A percentile compares a stretch with the other conserved stretches of the same genome.
phyloP scores from a whole-genome alignment of 768 basidiomycete species.

The Phaeotremella skinneri region DNA sequence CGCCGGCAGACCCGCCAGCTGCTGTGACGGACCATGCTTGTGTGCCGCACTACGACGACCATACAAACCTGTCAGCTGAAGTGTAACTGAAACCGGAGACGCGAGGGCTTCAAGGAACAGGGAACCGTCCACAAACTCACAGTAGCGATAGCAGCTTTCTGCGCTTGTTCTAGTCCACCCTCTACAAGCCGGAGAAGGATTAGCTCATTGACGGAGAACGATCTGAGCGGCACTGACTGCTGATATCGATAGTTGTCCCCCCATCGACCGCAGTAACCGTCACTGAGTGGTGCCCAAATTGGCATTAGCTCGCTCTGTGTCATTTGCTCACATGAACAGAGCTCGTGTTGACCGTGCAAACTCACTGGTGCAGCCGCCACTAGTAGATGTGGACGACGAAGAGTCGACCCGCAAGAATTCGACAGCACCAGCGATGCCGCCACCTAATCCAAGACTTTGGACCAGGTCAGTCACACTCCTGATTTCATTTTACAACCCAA shows the following conservation, averaged over 20 bases:
- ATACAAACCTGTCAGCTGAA: neutral
- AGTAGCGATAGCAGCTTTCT: neutral
- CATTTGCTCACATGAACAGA: no score
- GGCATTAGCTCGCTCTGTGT: neutral
- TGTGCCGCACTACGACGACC: neutral
- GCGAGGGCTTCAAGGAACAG: neutral
- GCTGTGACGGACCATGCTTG: constrained; percentile 2
- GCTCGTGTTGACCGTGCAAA: no score
- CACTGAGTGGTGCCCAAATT: neutral
- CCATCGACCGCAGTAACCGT: constrained; percentile 1
- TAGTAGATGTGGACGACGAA: neutral
- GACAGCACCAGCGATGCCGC: neutral
- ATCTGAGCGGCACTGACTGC: neutral
- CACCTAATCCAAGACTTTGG: neutral
- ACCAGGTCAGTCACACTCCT: neutral
- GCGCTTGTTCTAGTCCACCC: constrained; percentile 1
- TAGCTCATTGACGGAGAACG: neutral
- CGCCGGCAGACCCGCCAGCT: neutral
- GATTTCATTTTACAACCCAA: no score
- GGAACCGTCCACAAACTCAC: neutral
- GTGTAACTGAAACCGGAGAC: no score
- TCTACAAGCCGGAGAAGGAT: neutral
- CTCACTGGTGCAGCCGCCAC: constrained; percentile 3
- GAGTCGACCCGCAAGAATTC: constrained; percentile 1
- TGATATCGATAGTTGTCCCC: neutral